Conservation (phyloP, 1,139 yeast genomes). For the Yamadazyma kanchanaburiensis region DNA sequence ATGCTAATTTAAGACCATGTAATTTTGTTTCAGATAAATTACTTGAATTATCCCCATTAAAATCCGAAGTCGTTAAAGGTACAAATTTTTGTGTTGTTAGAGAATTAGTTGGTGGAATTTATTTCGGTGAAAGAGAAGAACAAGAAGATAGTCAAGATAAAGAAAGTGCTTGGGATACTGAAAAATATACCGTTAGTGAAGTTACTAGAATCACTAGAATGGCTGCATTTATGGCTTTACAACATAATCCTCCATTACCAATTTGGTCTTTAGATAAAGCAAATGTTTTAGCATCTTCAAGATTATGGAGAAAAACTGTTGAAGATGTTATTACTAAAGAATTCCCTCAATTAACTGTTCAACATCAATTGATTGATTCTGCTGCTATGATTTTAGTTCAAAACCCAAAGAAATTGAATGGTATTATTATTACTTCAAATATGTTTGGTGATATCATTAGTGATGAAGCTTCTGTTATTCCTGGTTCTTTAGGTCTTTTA, state of each 20-base stretch:
- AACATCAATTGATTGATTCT: constrained; percentile 95
- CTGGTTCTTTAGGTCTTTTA: constrained; percentile 91
- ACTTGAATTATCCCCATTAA: constrained; percentile 83
- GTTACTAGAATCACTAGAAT: constrained; percentile 93
- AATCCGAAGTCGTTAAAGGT: constrained; percentile 79
- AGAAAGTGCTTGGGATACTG: constrained; percentile 85
- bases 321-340: constrained; percentile 79
- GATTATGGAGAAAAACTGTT: constrained; percentile 94
- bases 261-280: constrained; percentile 97
- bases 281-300: constrained; percentile 90
- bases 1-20: constrained; percentile 96
- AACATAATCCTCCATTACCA: constrained; percentile 88
- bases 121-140: constrained; percentile 93
- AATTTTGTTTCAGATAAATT: constrained; percentile 86
- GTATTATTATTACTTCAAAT: constrained; percentile 86
- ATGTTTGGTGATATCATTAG: constrained; percentile 98
- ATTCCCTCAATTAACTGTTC: constrained; percentile 80
- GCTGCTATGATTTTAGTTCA: constrained; percentile 97
- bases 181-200: constrained; percentile 84
- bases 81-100: constrained; percentile 91
- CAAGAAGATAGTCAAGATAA: constrained; percentile 72
- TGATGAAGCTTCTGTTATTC: constrained; percentile 96
- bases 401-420: constrained; percentile 85
- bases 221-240: constrained; percentile 97
- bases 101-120: constrained; percentile 96